phyloP scores from a whole-genome alignment of 257 asterid species.

The Solanum dulcamara region DNA sequence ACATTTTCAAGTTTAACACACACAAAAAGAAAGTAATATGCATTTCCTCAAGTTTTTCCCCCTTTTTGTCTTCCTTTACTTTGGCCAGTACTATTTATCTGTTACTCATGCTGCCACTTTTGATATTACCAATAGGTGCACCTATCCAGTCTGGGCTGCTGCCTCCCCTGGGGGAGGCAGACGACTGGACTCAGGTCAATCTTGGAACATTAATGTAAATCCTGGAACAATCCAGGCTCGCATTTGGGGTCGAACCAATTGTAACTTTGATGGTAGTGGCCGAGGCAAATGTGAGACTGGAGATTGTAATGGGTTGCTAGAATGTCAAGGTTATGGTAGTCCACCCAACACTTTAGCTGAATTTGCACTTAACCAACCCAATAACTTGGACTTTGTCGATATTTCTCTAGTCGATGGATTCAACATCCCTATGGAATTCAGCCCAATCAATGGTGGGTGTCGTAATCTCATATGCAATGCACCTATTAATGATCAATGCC shows the following conservation, averaged over 20 bases:
- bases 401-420: conserved; percentile 17
- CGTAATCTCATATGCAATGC: conserved; percentile 16
- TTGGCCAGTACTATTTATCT: no score
- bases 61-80: neutral
- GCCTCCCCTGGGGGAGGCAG: conserved; percentile 15
- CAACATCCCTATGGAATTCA: conserved; percentile 14
- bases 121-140: conserved; percentile 6
- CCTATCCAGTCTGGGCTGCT: conserved; percentile 20
- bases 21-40: neutral
- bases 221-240: conserved; percentile 8
- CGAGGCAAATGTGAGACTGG: conserved; percentile 16
- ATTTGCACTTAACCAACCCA: conserved; percentile 11
- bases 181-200: neutral
- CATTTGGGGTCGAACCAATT: conserved; percentile 18
- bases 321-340: conserved; percentile 9
- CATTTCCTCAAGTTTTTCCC: neutral
- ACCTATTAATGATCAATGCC: conserved; percentile 24
- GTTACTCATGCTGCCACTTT: conserved; percentile 16
- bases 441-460: conserved; percentile 2
- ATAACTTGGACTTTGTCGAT: conserved; percentile 14
- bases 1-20: neutral
- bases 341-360: conserved; percentile 21
- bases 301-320: conserved; percentile 1
- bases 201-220: conserved; percentile 5
- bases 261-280: conserved; percentile 10